Evolutionary conservation across 176 grass and related monocot genomes (phyloP).

Genomic region (Triticum dicoccoides): DNA sequence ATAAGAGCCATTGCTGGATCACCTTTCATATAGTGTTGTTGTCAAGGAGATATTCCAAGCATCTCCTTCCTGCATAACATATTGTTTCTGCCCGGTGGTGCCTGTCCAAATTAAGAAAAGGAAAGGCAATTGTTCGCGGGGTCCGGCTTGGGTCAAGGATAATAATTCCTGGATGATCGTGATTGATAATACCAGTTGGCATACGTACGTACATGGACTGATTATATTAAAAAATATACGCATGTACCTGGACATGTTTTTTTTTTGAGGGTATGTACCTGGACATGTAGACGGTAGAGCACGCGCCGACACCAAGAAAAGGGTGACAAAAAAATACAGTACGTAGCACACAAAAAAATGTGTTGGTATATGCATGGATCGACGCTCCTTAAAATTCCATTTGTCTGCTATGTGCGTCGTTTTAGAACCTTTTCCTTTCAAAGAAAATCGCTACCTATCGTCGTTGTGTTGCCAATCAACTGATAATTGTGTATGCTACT

Average conservation of each 20-base stretch:
- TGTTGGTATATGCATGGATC: background rate
- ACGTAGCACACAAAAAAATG: no score
- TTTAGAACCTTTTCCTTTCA: no score
- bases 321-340: background rate
- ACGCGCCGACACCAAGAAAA: background rate
- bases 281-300: background rate
- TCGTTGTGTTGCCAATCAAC: background rate
- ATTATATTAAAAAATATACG: background rate
- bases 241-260: background rate
- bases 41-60: slow-evolving; percentile 32
- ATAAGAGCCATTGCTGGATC: background rate
- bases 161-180: slow-evolving; percentile 16
- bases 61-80: slow-evolving; percentile 17
- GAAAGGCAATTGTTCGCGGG: background rate
- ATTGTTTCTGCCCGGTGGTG: background rate
- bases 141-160: slow-evolving; percentile 35
- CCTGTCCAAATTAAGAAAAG: background rate
- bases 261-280: background rate
- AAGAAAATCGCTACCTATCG: background rate
- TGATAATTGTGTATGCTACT: background rate
- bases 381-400: background rate
- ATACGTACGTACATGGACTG: background rate
- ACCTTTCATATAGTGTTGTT: background rate
- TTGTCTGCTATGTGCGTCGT: background rate
- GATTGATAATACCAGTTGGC: background rate